phyloP scores from a whole-genome alignment of 2,329 filamentous ascomycete genomes.

The Botrytis squamosa region DNA sequence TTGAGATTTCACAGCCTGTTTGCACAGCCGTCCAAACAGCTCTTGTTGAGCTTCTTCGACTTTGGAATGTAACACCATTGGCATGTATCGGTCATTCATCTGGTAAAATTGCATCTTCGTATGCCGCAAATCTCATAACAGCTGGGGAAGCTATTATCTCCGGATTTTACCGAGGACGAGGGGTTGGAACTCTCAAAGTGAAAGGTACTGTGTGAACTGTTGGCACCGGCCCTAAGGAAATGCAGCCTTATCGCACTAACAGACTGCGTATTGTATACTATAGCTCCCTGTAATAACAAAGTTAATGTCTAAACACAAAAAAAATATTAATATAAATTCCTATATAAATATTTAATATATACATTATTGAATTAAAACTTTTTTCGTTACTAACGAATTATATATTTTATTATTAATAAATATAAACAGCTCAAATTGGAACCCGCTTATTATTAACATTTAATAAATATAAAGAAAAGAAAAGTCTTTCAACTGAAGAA shows the following conservation, averaged over 20 bases:
- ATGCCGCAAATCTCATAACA: conserved; percentile 40
- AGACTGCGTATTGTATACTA: conserved; percentile 32
- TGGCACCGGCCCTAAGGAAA: conserved; percentile 20
- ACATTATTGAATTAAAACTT: no score
- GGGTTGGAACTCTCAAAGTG: background rate
- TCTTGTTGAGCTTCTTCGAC: conserved; percentile 45
- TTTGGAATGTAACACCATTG: conserved; percentile 42
- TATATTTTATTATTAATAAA: no score
- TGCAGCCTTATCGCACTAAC: background rate
- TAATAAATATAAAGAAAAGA: no score
- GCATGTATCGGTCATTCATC: conserved; percentile 47
- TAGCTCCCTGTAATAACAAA: conserved; percentile 22
- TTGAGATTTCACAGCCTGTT: conserved; percentile 40
- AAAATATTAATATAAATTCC: no score
- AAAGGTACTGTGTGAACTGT: conserved; percentile 26
- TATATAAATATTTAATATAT: no score
- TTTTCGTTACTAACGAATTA: no score
- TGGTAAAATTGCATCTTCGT: conserved; percentile 50
- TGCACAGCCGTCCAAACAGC: conserved; percentile 50
- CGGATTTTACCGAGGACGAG: conserved; percentile 44
- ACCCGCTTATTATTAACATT: no score
- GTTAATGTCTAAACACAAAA: no score
- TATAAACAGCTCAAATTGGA: no score
- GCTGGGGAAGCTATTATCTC: conserved; percentile 41
- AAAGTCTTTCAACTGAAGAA: no score